A percentile compares a stretch with the other conserved stretches of the same genome.
phyloP scores from a whole-genome alignment of 441 rosid species.

The Pelargonium cotyledonis region DNA sequence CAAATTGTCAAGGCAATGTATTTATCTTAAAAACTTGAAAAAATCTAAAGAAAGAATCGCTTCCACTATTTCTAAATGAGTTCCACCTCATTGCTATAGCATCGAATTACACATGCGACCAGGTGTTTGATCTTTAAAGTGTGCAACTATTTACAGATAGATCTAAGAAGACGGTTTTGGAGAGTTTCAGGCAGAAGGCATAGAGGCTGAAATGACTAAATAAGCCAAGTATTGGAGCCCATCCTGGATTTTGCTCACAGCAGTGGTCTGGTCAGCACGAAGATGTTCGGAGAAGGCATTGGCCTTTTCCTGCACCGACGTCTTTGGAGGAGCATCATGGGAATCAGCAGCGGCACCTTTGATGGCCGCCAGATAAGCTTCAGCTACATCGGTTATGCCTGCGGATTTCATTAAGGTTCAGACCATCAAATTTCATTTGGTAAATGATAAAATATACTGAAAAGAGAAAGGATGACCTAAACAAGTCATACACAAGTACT shows the following conservation, averaged over 20 bases:
- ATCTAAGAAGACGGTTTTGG: background rate
- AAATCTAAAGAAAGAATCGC: no score
- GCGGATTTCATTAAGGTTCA: constrained; percentile 16
- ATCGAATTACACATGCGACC: background rate
- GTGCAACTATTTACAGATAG: background rate
- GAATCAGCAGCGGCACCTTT: constrained; percentile 51
- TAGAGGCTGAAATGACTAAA: constrained; percentile 64
- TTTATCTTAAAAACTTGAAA: no score
- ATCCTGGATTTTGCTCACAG: constrained; percentile 70
- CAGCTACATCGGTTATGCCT: constrained; percentile 91
- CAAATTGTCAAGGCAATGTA: no score
- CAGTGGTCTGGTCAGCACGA: constrained; percentile 43
- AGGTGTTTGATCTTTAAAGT: background rate
- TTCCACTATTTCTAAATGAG: background rate
- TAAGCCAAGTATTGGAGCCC: constrained; percentile 70
- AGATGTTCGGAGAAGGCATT: constrained; percentile 59
- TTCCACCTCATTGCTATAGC: background rate
- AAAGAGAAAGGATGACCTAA: background rate
- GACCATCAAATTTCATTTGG: background rate
- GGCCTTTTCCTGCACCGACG: constrained; percentile 64
- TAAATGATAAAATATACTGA: background rate
- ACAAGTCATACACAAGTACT: background rate
- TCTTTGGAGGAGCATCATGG: constrained; percentile 35
- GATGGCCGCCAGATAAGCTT: constrained; percentile 64
- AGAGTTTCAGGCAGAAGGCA: constrained; percentile 47